Conservation (phyloP, 176 grass and related monocot genomes). For the Oryza nivara region DNA sequence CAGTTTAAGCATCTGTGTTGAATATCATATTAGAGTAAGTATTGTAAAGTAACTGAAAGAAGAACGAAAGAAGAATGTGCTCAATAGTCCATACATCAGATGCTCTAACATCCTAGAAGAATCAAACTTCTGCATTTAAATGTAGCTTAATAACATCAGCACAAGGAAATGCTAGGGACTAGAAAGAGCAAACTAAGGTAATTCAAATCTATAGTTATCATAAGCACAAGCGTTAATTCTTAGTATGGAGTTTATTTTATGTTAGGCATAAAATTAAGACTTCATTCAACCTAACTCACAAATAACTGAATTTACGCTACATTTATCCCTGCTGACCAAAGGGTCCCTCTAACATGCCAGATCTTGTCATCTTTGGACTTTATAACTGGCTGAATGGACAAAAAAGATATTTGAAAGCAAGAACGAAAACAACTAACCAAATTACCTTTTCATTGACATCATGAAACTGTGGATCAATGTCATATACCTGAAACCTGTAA, state of each 20-base stretch:
- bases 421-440: conserved; percentile 20
- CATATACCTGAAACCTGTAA: conserved; percentile 86
- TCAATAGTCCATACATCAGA: conserved; percentile 31
- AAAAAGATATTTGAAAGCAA: conserved; percentile 43
- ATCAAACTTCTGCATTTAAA: conserved; percentile 19
- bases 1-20: conserved; percentile 85
- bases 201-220: not conserved
- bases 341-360: not conserved
- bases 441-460: conserved; percentile 80
- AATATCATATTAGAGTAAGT: conserved; percentile 41
- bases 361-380: conserved; percentile 1
- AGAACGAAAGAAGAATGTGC: conserved; percentile 10
- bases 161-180: not conserved
- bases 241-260: conserved; percentile 22
- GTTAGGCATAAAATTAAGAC: not conserved
- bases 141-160: not conserved
- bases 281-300: conserved; percentile 4
- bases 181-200: conserved; percentile 13
- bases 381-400: not conserved
- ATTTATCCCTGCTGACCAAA: conserved; percentile 10
- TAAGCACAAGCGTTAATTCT: conserved; percentile 8
- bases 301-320: conserved; percentile 18
- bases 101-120: conserved; percentile 17
- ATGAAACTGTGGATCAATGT: conserved; percentile 76
- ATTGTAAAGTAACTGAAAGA: conserved; percentile 37